Base-by-base conservation (phyloP, 1,139 yeast species). In the Debaryomyces coudertii region DNA sequence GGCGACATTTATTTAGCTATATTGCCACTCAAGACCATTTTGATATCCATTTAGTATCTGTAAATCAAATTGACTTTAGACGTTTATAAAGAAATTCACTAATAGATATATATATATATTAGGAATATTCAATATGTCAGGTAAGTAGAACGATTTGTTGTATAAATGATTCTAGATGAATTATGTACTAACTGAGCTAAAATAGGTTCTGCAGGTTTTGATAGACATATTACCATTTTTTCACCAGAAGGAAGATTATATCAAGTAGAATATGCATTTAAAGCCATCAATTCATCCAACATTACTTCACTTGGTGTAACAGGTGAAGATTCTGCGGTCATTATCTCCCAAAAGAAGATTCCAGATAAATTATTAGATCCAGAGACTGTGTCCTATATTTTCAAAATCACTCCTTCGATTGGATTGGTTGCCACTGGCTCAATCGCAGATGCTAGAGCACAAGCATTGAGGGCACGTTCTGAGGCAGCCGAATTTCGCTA, bases 221-320 rank as follows among this genome's bases (percentile, higher is more conserved):
- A 93, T 73, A 87, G 99, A 76, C 99, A 93, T 69, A 93, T 93
- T 66, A 93, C 99, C 34, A 92, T 93, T 62, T 93, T 93, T 75
- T 92, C 98, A 40, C 99, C 99, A 22, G 99, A 93, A 68, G 99
- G 99, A 43, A 85, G 99, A 70, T 78, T 93, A 54, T 93, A 88
- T 71, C 99, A 93, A 72, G 99, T 92, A 31, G 96, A 93, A 67
- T 93, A 93, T 65, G 99, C 99, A 3, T 93, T 93, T 76, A 93
- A 93, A 67, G 98, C 99, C 7, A 90, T 95, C 66, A 93, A 92
- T 62, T 83, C 95, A 33, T 83, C 97, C 48, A 93, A 90, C 65
- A 82, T 93, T 63, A 93, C 97, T 40, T 87, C 96, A 23, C 66
- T 93, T 47, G 98, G 93, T 12, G 79, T 93, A 52, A 79, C 88